Conservation (phyloP, 2,329 filamentous ascomycete species). For the Fusarium sp. region DNA sequence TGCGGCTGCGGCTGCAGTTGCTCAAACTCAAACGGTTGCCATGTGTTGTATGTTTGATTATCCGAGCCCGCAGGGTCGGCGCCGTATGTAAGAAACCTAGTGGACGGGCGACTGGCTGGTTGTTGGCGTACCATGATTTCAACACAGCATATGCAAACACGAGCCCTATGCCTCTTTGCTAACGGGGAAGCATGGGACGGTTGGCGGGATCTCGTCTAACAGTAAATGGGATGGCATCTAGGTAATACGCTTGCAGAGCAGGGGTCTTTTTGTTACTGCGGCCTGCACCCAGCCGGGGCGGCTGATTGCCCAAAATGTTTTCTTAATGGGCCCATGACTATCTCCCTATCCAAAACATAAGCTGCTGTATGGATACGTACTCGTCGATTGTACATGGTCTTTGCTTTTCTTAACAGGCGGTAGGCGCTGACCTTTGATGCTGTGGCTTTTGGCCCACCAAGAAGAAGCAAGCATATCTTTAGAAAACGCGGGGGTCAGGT, state of each 20-base stretch:
- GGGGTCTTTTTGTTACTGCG: background rate
- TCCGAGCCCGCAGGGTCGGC: slow-evolving; percentile 26
- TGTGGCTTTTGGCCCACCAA: background rate
- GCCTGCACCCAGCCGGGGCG: background rate
- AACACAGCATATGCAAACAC: slow-evolving; percentile 3
- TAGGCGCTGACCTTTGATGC: background rate
- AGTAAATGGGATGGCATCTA: background rate
- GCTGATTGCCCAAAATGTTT: background rate
- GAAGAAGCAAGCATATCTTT: slow-evolving; percentile 14
- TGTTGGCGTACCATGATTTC: slow-evolving; percentile 15
- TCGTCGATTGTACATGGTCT: background rate
- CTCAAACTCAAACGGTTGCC: slow-evolving; percentile 35
- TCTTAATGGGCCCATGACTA: background rate
- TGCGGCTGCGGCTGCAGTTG: slow-evolving; percentile 33
- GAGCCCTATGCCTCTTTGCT: background rate
- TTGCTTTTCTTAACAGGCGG: background rate
- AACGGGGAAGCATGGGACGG: background rate
- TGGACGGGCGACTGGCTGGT: slow-evolving; percentile 10
- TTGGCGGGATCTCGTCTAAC: slow-evolving; percentile 16
- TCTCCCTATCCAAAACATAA: background rate
- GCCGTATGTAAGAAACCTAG: slow-evolving; percentile 18
- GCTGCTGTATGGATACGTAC: background rate
- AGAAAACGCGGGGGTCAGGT: background rate
- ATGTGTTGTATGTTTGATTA: slow-evolving; percentile 36
- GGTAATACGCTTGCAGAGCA: background rate